phyloP scores from a whole-genome alignment of 2,329 filamentous ascomycete genomes.

The Alternaria metachromatica region DNA sequence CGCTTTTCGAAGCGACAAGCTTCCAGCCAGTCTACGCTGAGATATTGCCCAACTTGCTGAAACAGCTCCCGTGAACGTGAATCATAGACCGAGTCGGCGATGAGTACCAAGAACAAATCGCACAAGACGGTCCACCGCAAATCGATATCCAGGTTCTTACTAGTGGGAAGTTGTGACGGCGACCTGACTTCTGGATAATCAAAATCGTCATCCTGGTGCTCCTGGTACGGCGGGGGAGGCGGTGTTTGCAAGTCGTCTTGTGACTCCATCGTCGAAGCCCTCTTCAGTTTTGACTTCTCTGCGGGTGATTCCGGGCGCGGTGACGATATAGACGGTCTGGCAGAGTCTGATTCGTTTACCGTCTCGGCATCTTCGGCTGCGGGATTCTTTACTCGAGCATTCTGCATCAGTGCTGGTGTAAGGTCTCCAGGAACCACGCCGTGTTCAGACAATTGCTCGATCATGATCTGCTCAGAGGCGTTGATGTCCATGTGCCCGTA shows the following conservation, averaged over 20 bases:
- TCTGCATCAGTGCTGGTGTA: conserved; percentile 86
- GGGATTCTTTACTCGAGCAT: conserved; percentile 91
- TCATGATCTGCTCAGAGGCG: conserved; percentile 93
- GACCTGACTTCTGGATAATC: conserved; percentile 81
- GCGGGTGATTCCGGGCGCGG: conserved; percentile 32
- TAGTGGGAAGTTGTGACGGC: conserved; percentile 80
- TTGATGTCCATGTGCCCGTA: conserved; percentile 98
- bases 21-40: conserved; percentile 87
- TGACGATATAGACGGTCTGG: conserved; percentile 44
- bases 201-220: conserved; percentile 71
- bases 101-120: conserved; percentile 92
- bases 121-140: conserved; percentile 96
- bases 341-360: conserved; percentile 33
- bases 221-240: conserved; percentile 62
- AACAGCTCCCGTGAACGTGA: conserved; percentile 83
- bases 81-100: conserved; percentile 95
- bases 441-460: conserved; percentile 93
- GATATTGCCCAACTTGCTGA: conserved; percentile 79
- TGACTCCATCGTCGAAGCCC: conserved; percentile 41
- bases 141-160: conserved; percentile 90
- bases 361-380: conserved; percentile 64
- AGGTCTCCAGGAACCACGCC: conserved; percentile 86
- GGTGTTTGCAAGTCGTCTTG: conserved; percentile 55
- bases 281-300: conserved; percentile 31
- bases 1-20: conserved; percentile 97